Conservation (phyloP, 257 asterid genomes). For the Lycium barbarum region DNA sequence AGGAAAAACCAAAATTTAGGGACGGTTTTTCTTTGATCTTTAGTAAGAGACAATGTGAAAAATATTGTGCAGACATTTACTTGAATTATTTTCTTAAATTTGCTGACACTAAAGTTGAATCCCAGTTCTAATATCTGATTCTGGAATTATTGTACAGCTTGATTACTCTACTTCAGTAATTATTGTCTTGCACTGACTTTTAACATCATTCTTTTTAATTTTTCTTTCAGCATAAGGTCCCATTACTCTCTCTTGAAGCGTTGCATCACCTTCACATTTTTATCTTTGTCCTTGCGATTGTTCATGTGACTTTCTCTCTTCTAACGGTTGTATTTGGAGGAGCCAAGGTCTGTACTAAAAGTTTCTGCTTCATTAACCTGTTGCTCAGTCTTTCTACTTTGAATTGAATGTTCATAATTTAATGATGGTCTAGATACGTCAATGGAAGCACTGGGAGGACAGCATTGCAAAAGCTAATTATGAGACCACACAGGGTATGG, state of each 20-base stretch:
- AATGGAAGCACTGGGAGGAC: conserved; percentile 97
- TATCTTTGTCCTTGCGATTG: conserved; percentile 85
- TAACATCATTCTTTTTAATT: neutral
- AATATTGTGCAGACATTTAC: neutral
- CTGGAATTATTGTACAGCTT: neutral
- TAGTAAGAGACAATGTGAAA: conserved; percentile 18
- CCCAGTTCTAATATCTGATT: neutral
- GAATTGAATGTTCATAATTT: conserved; percentile 9
- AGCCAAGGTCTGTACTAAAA: conserved; percentile 53
- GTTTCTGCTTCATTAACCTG: neutral
- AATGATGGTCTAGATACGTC: conserved; percentile 67
- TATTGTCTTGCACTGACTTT: conserved; percentile 22
- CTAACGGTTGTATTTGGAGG: conserved; percentile 82
- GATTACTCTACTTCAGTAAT: neutral
- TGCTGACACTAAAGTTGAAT: conserved; percentile 1
- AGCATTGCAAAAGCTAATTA: conserved; percentile 66
- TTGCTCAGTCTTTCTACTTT: conserved; percentile 19
- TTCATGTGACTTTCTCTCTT: conserved; percentile 80
- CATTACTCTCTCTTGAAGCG: conserved; percentile 74
- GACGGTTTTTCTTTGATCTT: neutral
- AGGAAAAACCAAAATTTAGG: neutral
- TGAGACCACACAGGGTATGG: conserved; percentile 57
- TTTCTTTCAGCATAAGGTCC: conserved; percentile 63
- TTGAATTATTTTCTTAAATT: neutral
- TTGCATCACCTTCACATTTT: conserved; percentile 85